phyloP scores from a whole-genome alignment of 2,329 filamentous ascomycete genomes.

The Madurella mycetomatis region DNA sequence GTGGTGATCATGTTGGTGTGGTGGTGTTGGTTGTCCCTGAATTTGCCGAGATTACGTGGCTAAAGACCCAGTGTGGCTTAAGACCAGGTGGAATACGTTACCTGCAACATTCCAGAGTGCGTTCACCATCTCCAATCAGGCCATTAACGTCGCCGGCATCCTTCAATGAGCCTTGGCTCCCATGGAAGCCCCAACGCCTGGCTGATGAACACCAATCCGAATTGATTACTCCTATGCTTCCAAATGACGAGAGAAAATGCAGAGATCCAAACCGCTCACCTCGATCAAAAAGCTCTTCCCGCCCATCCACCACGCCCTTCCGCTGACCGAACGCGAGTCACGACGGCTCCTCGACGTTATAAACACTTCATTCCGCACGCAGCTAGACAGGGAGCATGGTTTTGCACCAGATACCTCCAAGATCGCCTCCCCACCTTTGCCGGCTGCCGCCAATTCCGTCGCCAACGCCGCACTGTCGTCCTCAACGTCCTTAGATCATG shows the following conservation, averaged over 20 bases:
- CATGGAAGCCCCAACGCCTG: not conserved
- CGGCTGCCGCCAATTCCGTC: not conserved
- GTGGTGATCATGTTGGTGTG: too few relatives aligned
- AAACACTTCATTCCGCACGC: constrained; percentile 53
- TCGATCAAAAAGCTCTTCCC: constrained; percentile 40
- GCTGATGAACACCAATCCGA: not conserved
- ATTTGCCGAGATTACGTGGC: too few relatives aligned
- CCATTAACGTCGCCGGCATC: too few relatives aligned
- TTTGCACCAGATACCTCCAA: constrained; percentile 26
- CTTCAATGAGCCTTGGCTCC: not conserved
- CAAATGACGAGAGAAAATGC: constrained; percentile 27
- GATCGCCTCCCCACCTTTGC: too few relatives aligned
- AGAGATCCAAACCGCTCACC: constrained; percentile 34
- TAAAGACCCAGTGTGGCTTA: too few relatives aligned
- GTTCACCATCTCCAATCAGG: too few relatives aligned
- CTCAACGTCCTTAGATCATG: not conserved
- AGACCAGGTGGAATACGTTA: too few relatives aligned
- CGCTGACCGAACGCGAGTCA: constrained; percentile 47
- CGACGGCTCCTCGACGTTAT: constrained; percentile 53
- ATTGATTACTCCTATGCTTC: not conserved
- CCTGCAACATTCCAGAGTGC: too few relatives aligned
- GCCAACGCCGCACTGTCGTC: not conserved
- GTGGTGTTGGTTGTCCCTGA: too few relatives aligned
- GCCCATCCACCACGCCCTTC: constrained; percentile 48
- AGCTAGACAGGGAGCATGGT: constrained; percentile 56